Base-by-base conservation (phyloP, 176 grass and related monocot genomes). In the Typha latifolia region DNA sequence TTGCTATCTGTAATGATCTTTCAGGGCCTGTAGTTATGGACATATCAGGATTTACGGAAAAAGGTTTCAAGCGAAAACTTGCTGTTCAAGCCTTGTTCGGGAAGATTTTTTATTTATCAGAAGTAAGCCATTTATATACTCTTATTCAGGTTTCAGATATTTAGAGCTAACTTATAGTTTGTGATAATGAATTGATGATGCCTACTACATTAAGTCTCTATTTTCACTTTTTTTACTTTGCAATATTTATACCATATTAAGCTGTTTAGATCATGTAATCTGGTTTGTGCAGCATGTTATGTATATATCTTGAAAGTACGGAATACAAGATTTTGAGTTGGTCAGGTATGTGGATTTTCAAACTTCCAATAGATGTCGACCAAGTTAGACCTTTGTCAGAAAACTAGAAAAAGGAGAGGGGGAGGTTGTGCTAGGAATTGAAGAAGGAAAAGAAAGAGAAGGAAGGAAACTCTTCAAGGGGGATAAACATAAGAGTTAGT, bases 21-120 rank as follows among this genome's bases (percentile, higher is more conserved):
- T 66, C 86, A 97, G 94, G 94, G 23, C 94, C 89, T 27, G 82
- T 93, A 27, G 81, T 85, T 72, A 93, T 93, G 89, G 76, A 99
- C 61, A 19, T 85, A 68, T 80, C 80, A 77, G 89, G 86, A 66
- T 99, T 99, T 67, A 90, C 85, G 19, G 81, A 90, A 71, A 76
- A 82, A 77, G 81, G 89, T 78, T 79, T 87, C 67, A 83, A 92
- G 62, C 68, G 83, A 81, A 99, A 87, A 49, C 66, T 92, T 87
- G 89, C 76, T 85, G 89, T 99, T 48, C 83, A 85, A 85, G 73
- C 67, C 10, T 65, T 93, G 57, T 93, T 99, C 63, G 79, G 81
- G 71, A 93, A 93, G 81, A 85, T 93, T 49, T 56, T 93, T 7
- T 99, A 99, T 77, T 76, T 99, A 69, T 84, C 86, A 55, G 86